phyloP scores from a whole-genome alignment of 164 flowering plant species.

The Tinospora cordifolia region DNA sequence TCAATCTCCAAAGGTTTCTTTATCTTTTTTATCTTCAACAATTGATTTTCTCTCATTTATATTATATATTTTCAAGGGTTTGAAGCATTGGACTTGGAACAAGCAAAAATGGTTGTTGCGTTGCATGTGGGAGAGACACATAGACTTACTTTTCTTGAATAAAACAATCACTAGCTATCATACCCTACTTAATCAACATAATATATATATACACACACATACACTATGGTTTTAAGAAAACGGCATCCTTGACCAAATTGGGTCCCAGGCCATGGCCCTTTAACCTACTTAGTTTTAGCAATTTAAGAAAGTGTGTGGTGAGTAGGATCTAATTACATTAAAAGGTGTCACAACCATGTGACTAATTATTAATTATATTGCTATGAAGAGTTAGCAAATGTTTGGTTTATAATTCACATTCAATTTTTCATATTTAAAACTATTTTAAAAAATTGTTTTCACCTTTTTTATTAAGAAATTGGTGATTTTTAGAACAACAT shows the following conservation, averaged over 20 bases:
- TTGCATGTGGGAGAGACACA: slow-evolving; percentile 34
- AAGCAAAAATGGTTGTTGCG: slow-evolving; percentile 20
- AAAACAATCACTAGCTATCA: neutral
- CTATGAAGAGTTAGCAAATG: too few species aligned
- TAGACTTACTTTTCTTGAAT: slow-evolving; percentile 15
- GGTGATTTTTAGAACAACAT: too few species aligned
- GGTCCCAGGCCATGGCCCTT: neutral
- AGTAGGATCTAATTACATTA: too few species aligned
- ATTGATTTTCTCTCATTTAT: slow-evolving; percentile 2
- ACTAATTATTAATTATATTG: neutral
- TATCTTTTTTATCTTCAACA: slow-evolving; percentile 11
- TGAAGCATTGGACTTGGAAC: slow-evolving; percentile 4
- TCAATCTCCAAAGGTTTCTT: slow-evolving; percentile 14
- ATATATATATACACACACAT: neutral
- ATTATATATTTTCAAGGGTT: neutral
- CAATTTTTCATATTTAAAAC: too few species aligned
- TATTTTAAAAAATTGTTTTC: too few species aligned
- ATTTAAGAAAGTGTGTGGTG: too few species aligned
- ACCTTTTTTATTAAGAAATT: too few species aligned
- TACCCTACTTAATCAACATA: neutral
- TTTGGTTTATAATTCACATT: too few species aligned
- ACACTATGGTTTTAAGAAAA: too few species aligned
- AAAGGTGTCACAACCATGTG: neutral
- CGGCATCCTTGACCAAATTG: neutral
- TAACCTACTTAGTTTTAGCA: neutral